Evolutionary conservation across 768 basidiomycete species (phyloP), one percentile per base, ranked within the genome.

Genomic region (Amyloporia xantha): DNA sequence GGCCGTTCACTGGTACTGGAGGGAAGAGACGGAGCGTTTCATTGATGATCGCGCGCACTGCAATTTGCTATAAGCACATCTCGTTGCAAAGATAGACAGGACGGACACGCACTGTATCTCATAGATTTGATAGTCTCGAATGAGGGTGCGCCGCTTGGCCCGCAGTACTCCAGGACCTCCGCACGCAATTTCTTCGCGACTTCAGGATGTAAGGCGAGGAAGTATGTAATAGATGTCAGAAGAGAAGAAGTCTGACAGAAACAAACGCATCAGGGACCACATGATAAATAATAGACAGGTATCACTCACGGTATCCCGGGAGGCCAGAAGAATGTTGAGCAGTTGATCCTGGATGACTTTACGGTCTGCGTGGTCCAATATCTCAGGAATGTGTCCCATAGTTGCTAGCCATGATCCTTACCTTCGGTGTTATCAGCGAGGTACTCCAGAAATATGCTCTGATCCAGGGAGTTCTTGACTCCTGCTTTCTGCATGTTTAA

Each of bases 41-140:
- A 52, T 90, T 85, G 36, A 91, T 77, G 30, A 89, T 84, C 10
- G 86, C 86, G 50, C 80, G 77, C 71, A 86, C 84, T 79, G 60
- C 48, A 41, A 6, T 50, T 47, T 33, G 52, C 56, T 62, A 44
- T 26, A 55, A 5, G 59, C 51, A 41, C 11, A 25, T 11, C n/a
- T n/a, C n/a, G n/a, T n/a, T n/a, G 24, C 46, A 25, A 26, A 1
- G 50, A 47, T 42, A 38, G 24, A 57, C 28, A 10, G 41, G 30
- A 15, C 30, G 30, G 30, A 37, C 11, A 67, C 77, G 53, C 38
- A 88, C 87, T 71, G 60, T 88, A 87, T 68, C 74, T 82, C 64
- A 88, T 67, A 28, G 75, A 65, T 54, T 72, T 74, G 53, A 88
- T 73, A 25, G 67, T 67, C 24, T 81, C 79, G 53, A 78, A 77